Conservation (phyloP, 805 yeast species). For the Yarrowia yakushimensis region DNA sequence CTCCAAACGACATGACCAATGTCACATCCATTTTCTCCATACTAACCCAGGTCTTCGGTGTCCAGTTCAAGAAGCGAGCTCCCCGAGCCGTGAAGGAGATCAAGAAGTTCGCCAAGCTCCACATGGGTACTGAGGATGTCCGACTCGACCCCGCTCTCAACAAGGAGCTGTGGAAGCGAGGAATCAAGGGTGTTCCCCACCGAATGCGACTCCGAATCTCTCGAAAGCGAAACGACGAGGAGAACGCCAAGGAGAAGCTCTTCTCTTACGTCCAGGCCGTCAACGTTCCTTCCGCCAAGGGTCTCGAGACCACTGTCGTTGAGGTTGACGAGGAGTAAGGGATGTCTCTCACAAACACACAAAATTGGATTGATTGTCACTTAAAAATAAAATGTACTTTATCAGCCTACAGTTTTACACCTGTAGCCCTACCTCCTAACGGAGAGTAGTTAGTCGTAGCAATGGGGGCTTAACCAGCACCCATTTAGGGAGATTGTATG, state of each 20-base stretch:
- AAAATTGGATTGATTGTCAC: conserved; percentile 7
- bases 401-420: conserved; percentile 14
- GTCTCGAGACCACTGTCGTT: conserved; percentile 96
- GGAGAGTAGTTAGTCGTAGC: conserved; percentile 20
- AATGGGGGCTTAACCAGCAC: conserved; percentile 25
- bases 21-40: background rate
- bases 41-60: conserved; percentile 78
- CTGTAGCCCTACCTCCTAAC: conserved; percentile 23
- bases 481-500: background rate
- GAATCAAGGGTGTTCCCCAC: conserved; percentile 98
- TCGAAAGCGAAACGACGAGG: conserved; percentile 99
- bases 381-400: conserved; percentile 22
- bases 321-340: conserved; percentile 62
- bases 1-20: background rate
- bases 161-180: conserved; percentile 99
- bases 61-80: conserved; percentile 99
- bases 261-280: conserved; percentile 98
- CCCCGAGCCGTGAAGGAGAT: conserved; percentile 99
- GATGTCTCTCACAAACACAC: background rate
- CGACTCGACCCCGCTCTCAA: conserved; percentile 98
- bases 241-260: conserved; percentile 96
- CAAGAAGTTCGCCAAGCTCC: conserved; percentile 96
- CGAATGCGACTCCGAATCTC: conserved; percentile 98
- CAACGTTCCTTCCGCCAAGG: conserved; percentile 90
- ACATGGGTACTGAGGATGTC: conserved; percentile 99